Conservation (phyloP, 2,329 filamentous ascomycete genomes). For the Tolypocladium album region DNA sequence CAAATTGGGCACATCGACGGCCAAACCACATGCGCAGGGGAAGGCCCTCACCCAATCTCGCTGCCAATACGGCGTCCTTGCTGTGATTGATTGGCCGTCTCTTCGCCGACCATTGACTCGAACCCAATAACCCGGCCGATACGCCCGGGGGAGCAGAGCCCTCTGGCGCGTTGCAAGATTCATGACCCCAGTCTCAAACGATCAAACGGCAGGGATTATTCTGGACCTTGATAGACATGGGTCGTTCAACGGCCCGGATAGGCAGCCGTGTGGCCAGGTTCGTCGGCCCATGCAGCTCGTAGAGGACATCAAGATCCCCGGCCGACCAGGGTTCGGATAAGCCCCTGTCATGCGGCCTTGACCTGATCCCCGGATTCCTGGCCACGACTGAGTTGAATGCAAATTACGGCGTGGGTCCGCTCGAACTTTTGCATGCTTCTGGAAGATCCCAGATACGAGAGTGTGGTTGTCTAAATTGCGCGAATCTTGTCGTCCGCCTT, state of each 20-base stretch:
- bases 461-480: background rate
- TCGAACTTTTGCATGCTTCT: conserved; percentile 17
- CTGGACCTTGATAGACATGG: conserved; percentile 4
- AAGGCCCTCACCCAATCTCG: background rate
- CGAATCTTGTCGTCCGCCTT: background rate
- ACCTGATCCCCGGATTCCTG: conserved; percentile 22
- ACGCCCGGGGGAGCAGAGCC: background rate
- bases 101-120: background rate
- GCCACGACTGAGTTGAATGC: conserved; percentile 5
- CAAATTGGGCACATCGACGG: background rate
- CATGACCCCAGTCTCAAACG: background rate
- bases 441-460: conserved; percentile 14
- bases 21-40: background rate
- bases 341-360: conserved; percentile 15
- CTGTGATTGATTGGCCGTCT: background rate
- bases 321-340: conserved; percentile 14
- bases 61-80: background rate
- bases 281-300: conserved; percentile 5
- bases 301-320: conserved; percentile 12
- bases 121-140: background rate
- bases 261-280: conserved; percentile 21
- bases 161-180: background rate
- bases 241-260: conserved; percentile 23
- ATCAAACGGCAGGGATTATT: background rate
- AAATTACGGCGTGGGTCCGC: conserved; percentile 6